Evolutionary conservation across 1,139 yeast species (phyloP).

Genomic region (Candida gigantensis): DNA sequence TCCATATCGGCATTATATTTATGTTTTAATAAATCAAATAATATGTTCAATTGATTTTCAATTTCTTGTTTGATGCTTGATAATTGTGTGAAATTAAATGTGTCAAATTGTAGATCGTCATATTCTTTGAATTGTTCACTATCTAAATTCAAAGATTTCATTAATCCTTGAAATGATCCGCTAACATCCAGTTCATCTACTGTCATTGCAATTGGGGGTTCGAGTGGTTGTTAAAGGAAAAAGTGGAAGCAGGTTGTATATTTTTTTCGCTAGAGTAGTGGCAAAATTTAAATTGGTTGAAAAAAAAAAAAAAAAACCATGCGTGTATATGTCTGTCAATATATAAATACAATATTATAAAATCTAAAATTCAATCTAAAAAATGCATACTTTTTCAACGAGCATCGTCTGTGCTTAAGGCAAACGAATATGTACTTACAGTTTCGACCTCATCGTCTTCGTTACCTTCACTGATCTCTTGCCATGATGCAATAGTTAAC

Average conservation of each 20-base stretch:
- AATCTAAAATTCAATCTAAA: no score
- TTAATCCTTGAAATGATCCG: conserved; percentile 38
- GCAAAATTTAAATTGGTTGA: no score
- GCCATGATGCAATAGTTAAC: conserved; percentile 73
- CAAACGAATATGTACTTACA: conserved; percentile 47
- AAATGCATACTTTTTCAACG: not conserved
- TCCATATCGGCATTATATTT: conserved; percentile 56
- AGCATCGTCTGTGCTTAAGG: conserved; percentile 31
- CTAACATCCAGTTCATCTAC: conserved; percentile 18
- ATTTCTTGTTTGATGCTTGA: conserved; percentile 30
- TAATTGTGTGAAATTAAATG: conserved; percentile 28
- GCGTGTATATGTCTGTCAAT: no score
- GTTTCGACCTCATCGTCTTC: conserved; percentile 56
- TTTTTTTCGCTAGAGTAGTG: no score
- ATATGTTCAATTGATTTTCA: conserved; percentile 32
- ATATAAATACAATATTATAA: no score
- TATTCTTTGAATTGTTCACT: conserved; percentile 25
- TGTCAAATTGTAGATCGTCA: conserved; percentile 19
- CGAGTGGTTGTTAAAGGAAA: no score
- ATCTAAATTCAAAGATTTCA: conserved; percentile 42
- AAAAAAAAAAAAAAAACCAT: no score
- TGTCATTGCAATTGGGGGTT: no score
- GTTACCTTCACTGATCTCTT: conserved; percentile 66
- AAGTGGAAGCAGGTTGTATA: no score
- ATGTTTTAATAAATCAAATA: conserved; percentile 34